phyloP scores from a whole-genome alignment of 2,329 filamentous ascomycete genomes.

The Alternaria consortialis region DNA sequence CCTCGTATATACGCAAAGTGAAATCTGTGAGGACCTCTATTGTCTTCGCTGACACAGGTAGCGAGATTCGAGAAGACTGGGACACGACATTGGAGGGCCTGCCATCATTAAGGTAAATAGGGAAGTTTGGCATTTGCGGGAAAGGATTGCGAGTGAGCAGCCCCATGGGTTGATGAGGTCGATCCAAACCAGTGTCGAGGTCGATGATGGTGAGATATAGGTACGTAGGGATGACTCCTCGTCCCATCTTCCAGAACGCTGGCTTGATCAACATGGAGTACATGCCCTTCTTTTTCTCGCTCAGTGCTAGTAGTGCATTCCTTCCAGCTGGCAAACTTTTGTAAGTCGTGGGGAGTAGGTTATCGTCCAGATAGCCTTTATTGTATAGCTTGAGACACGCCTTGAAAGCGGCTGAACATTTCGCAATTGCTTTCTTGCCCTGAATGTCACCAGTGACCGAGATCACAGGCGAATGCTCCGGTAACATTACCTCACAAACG shows the following conservation, averaged over 20 bases:
- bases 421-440: conserved; percentile 77
- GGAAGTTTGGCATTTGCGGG: conserved; percentile 72
- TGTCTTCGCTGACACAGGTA: conserved; percentile 57
- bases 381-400: conserved; percentile 75
- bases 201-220: conserved; percentile 71
- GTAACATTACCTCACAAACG: conserved; percentile 80
- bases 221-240: conserved; percentile 56
- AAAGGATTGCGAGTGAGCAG: conserved; percentile 74
- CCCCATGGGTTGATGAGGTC: conserved; percentile 70
- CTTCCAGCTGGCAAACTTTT: conserved; percentile 80
- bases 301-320: conserved; percentile 87
- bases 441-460: conserved; percentile 70
- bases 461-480: conserved; percentile 75
- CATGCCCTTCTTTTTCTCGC: conserved; percentile 74
- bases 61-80: conserved; percentile 52
- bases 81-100: conserved; percentile 67
- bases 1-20: conserved; percentile 78
- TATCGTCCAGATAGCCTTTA: conserved; percentile 73
- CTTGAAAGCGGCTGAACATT: conserved; percentile 88
- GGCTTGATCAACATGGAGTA: conserved; percentile 87
- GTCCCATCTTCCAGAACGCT: conserved; percentile 68
- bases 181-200: conserved; percentile 67
- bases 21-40: conserved; percentile 72
- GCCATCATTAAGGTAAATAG: conserved; percentile 75
- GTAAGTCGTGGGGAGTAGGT: conserved; percentile 76